A percentile compares a stretch with the other conserved stretches of the same genome.
These are phyloP conservation scores for Backusella liffmaniae DNA, from an alignment of 192 early-diverging fungal genomes.

Conservation along the genomic window DNA sequence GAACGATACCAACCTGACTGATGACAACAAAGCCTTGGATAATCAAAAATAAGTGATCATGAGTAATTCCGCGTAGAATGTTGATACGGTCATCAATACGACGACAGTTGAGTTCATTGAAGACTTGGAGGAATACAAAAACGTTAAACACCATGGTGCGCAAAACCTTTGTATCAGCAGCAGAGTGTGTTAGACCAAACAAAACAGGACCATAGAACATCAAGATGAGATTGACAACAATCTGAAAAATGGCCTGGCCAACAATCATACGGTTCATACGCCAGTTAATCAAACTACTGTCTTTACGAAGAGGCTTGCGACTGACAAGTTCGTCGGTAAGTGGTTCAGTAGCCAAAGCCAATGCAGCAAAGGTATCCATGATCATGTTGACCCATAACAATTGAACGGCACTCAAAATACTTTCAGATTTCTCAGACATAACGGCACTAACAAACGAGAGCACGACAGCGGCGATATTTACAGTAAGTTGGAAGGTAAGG, in stretches of 20 bases:
- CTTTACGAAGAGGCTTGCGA: conserved; percentile 72
- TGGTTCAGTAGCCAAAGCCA: conserved; percentile 90
- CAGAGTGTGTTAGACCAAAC: conserved; percentile 51
- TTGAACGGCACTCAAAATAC: conserved; percentile 86
- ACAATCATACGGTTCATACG: conserved; percentile 94
- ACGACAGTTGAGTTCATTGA: conserved; percentile 93
- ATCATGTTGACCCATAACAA: conserved; percentile 95
- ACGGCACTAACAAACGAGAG: conserved; percentile 70
- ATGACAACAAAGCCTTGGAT: conserved; percentile 59
- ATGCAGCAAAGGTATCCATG: conserved; percentile 90
- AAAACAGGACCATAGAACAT: conserved; percentile 56
- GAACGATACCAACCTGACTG: conserved; percentile 80
- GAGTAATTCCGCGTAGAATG: conserved; percentile 77
- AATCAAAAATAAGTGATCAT: conserved; percentile 76
- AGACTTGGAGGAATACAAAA: conserved; percentile 93
- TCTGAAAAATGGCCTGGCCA: conserved; percentile 90
- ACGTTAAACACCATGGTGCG: conserved; percentile 91
- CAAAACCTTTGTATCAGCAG: conserved; percentile 43
- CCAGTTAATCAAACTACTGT: conserved; percentile 78
- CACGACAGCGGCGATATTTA: conserved; percentile 77
- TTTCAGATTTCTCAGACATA: conserved; percentile 62
- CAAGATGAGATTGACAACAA: conserved; percentile 66
- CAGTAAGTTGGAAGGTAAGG: conserved; percentile 83
- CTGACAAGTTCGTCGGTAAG: conserved; percentile 82
- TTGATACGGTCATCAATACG: conserved; percentile 79